These are phyloP conservation scores for Ophiocordyceps polyrhachis-furcata DNA, from an alignment of 2,329 filamentous ascomycete genomes.

Conservation along the genomic window DNA sequence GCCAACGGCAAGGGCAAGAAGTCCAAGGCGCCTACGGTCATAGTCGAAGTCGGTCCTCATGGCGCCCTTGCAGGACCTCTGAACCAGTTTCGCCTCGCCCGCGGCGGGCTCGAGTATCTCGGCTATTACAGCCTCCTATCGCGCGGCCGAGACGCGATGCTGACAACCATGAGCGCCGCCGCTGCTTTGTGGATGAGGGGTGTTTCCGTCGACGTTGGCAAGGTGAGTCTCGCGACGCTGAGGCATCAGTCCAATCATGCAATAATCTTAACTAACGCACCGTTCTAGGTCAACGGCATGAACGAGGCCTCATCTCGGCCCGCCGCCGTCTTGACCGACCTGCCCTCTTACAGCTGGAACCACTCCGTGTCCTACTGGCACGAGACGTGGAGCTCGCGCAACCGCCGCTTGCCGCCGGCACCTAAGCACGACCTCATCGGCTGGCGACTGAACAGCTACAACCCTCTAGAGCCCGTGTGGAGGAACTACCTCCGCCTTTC, in stretches of 20 bases:
- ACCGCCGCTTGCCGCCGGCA: not conserved
- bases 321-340: not conserved
- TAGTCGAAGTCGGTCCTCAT: not conserved
- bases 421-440: conserved; percentile 1
- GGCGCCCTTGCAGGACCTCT: not conserved
- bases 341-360: conserved; percentile 1
- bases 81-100: not conserved
- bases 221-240: not conserved
- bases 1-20: not conserved
- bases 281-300: not conserved
- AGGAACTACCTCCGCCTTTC: not conserved
- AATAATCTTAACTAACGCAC: too few relatives aligned
- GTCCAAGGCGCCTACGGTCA: not conserved
- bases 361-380: conserved; percentile 1
- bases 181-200: not conserved
- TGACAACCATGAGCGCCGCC: not conserved
- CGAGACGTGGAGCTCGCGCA: not conserved
- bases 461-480: conserved; percentile 1
- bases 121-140: not conserved
- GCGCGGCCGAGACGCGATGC: not conserved
- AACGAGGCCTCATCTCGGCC: not conserved
- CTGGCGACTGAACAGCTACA: not conserved
- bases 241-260: not conserved
- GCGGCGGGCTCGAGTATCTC: not conserved
- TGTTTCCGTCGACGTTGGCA: not conserved